Base-by-base conservation (phyloP, 805 yeast species). In the Metschnikowia cerradonensis region DNA sequence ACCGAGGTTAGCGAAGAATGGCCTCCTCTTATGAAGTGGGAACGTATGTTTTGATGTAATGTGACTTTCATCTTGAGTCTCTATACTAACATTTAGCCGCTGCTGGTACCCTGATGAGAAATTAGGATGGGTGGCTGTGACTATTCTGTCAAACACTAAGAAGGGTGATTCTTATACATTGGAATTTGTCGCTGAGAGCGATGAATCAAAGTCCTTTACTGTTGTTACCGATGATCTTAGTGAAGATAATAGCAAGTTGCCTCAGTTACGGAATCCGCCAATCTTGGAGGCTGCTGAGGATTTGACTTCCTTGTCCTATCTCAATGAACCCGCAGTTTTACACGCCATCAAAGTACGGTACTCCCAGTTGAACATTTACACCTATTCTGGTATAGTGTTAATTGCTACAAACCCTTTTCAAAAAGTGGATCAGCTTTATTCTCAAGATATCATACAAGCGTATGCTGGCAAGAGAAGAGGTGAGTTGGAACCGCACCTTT, bases 321-420 rank as follows among this genome's bases (percentile, higher is more conserved):
- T 94, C 60, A 92, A 92, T 67, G 99, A 92, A 67, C 98, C 99
- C 1, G 95, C 97, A 1, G 97, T 92, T 45, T 78, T 92, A 58
- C 95, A 91, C 63, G 97, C 98, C 17, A 92, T 94, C 66, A 86
- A 83, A 62, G 81, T 88, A 55, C 82, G 99, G 58, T 92, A 94
- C 65, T 78, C 90, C 35, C 97, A 90, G 66, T 79, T 92, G 60
- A 88, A 86, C 66, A 92, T 92, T 53, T 92, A 92, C 69, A 94
- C 99, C 2, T 92, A 92, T 67, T 88, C 96, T 0, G 99, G 99
- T 67, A 94, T 92, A 50, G 99, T 92, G 45, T 80, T 92, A 65
- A 92, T 92, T 63, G 99, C 99, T 19, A 86, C 96, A 1, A 92
- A 92, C 67, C 99, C 99, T 10, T 92, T 92, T 69, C 97, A 90